Evolutionary conservation across 1,139 yeast species (phyloP), one percentile per base, ranked within the genome.

Genomic region (Scheffersomyces segobiensis): DNA sequence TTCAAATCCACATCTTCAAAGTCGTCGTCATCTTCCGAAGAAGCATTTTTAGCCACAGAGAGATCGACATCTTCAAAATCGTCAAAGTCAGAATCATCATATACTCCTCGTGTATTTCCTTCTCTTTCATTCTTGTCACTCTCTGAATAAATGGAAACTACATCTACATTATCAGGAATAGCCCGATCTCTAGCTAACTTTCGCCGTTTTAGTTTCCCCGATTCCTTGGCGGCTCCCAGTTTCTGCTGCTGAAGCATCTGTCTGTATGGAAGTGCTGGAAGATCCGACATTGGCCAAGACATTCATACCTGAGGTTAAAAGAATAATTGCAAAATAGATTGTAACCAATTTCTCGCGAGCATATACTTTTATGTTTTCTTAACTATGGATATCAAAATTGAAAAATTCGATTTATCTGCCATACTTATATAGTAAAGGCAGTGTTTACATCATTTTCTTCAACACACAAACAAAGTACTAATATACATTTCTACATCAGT

Each of bases 1-100:
- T 7, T 32, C 52, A 72, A 57, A 55, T 77, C 76, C 4, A 75
- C 77, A 60, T 74, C 76, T 57, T 74, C 78, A 59, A 73, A 72
- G 10, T 69, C 73, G 56, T 76, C 79, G 21, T 76, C 68, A 56
- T 82, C 71, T 20, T 48, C n/a, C 56, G 59, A 48, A 17, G 26
- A 14, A 18, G n/a, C 50, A 3, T 48, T 60, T 58, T 32, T 59
- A 60, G 24, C 59, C 59, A 39, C 12, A 32, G 8, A 14, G 7
- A 61, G 56, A 19, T 61, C 60, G 19, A 61, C 61, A 21, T 59
- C 59, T 47, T 60, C 62, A 50, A 60, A 60, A 24, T 56, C 62
- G 26, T 57, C 58, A 32, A 20, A 46, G 50, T 59, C 62, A 12
- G 55, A 53, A 18, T 59, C 62, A 49, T 32, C 42, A 10, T 32